A percentile compares a stretch with the other conserved stretches of the same genome.
These are phyloP conservation scores for Exsudoporus frostii DNA, from an alignment of 768 basidiomycete genomes.

Conservation along the genomic window DNA sequence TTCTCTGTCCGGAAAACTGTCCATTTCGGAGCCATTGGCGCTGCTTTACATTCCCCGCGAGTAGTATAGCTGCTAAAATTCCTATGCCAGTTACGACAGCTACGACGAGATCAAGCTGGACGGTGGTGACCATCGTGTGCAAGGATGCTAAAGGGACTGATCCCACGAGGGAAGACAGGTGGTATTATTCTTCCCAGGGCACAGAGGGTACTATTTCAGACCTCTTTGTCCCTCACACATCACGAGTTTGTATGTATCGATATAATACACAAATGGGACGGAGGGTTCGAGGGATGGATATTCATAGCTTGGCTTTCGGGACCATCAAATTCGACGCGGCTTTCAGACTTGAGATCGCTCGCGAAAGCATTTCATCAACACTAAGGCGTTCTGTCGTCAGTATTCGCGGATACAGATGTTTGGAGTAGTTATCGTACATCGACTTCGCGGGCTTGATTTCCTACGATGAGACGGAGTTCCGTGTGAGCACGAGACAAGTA, in stretches of 20 bases:
- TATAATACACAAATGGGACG: not conserved
- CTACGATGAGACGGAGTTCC: conserved; percentile 26
- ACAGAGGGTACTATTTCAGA: not conserved
- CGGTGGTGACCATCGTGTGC: conserved; percentile 7
- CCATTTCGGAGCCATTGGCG: conserved; percentile 8
- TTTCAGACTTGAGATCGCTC: conserved; percentile 58
- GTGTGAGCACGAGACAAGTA: not conserved
- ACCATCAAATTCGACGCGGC: conserved; percentile 41
- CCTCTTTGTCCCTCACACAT: not conserved
- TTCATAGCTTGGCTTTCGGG: conserved; percentile 48
- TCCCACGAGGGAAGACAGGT: no score
- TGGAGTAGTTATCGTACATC: conserved; percentile 51
- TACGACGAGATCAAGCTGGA: not conserved
- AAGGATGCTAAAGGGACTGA: not conserved
- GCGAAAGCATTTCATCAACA: conserved; percentile 77
- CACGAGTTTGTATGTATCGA: not conserved
- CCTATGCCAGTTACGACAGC: not conserved
- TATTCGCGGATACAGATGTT: not conserved
- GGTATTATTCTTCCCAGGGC: not conserved
- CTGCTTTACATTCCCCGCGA: not conserved
- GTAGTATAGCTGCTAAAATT: conserved; percentile 2
- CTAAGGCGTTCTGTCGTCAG: conserved; percentile 35
- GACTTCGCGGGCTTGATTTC: conserved; percentile 83
- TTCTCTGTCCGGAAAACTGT: conserved; percentile 4
- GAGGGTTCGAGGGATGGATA: not conserved